Evolutionary conservation across 2,329 filamentous ascomycete species (phyloP).

Genomic region (Fusarium bactridioides): DNA sequence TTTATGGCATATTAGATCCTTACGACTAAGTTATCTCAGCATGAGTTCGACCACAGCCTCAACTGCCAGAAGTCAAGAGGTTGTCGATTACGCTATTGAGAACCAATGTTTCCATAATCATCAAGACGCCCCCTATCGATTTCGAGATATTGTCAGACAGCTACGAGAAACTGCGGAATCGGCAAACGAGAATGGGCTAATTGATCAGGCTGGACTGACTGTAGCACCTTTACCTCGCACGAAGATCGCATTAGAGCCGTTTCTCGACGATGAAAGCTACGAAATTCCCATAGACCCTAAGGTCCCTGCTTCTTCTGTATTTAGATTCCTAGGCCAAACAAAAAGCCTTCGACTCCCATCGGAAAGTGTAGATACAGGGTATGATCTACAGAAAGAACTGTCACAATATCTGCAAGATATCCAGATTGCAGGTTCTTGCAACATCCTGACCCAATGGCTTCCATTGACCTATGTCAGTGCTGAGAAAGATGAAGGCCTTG

Average conservation of each 20-base stretch:
- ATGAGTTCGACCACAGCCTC: slow-evolving; percentile 9
- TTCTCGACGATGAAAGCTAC: background rate
- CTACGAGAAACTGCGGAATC: slow-evolving; percentile 26
- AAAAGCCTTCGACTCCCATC: slow-evolving; percentile 28
- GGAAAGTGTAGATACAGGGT: slow-evolving; percentile 39
- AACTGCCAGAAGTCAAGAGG: slow-evolving; percentile 12
- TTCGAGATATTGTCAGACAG: slow-evolving; percentile 31
- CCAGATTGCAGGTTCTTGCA: slow-evolving; percentile 20
- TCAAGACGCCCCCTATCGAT: slow-evolving; percentile 38
- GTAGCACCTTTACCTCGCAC: slow-evolving; percentile 22
- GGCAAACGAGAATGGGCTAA: slow-evolving; percentile 21
- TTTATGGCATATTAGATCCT: background rate
- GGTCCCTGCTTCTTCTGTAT: background rate
- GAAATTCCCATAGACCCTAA: background rate
- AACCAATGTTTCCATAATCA: slow-evolving; percentile 42
- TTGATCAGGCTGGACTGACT: slow-evolving; percentile 34
- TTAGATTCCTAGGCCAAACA: background rate
- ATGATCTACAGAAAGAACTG: slow-evolving; percentile 32
- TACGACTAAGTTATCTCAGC: background rate
- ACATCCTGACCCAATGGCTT: slow-evolving; percentile 42
- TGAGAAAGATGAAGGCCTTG: slow-evolving; percentile 42
- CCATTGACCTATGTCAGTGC: slow-evolving; percentile 37
- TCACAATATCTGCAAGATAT: slow-evolving; percentile 33
- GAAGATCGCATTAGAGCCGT: slow-evolving; percentile 10
- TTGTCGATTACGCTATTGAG: slow-evolving; percentile 39